phyloP scores from a whole-genome alignment of 768 basidiomycete species.

The Tulasnella sp. region DNA sequence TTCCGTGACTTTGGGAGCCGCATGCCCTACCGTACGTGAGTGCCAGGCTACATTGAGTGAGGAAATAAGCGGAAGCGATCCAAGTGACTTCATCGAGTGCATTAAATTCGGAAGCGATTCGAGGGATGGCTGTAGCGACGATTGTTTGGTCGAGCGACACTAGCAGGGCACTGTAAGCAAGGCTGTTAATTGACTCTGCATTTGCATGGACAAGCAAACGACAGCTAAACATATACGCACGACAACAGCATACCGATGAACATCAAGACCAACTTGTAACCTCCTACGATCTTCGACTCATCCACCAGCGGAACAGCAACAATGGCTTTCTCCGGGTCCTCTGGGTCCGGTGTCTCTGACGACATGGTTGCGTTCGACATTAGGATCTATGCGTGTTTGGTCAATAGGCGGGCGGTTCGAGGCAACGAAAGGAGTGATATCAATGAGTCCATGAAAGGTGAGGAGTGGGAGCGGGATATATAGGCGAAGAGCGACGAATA shows the following conservation, averaged over 20 bases:
- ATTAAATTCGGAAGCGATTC: conserved; percentile 29
- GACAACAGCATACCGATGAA: too few species aligned
- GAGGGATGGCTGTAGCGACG: conserved; percentile 28
- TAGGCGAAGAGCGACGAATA: background rate
- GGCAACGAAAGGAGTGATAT: background rate
- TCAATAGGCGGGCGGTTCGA: background rate
- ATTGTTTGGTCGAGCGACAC: conserved; percentile 31
- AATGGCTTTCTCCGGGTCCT: background rate
- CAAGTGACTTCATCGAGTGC: conserved; percentile 29
- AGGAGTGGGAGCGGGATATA: background rate
- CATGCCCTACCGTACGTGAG: conserved; percentile 29
- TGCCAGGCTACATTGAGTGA: conserved; percentile 28
- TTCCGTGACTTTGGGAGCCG: background rate
- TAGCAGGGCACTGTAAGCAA: conserved; percentile 7
- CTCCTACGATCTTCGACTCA: too few species aligned
- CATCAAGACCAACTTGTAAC: too few species aligned
- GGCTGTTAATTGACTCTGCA: background rate
- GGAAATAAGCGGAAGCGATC: conserved; percentile 31
- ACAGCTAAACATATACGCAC: background rate
- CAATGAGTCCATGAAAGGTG: background rate
- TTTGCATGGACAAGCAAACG: background rate
- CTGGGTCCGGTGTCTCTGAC: background rate
- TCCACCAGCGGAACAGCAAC: background rate
- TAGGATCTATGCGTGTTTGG: too few species aligned
- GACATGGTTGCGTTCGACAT: background rate